Evolutionary conservation across 345 rosid genomes (phyloP), one percentile per base, ranked within the genome.

Genomic region (Capsella bursapastoris): DNA sequence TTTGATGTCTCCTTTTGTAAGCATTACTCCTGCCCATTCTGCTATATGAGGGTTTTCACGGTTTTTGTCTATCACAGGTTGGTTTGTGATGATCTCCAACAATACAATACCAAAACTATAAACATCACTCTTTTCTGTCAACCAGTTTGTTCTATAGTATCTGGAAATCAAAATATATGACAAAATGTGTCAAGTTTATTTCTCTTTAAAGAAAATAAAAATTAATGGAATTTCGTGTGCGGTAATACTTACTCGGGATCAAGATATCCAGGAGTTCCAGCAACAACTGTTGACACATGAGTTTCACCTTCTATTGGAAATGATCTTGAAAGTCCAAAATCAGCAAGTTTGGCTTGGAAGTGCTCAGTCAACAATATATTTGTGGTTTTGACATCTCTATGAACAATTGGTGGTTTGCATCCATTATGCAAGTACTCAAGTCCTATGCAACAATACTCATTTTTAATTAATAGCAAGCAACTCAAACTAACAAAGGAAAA

Each of bases 41-140:
- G 55, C 53, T 43, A 88, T 75, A 55, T 79, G 83, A 0, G 58
- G 40, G 63, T 38, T 64, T 9, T 66, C 79, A 38, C 55, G 71
- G 34, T 14, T 73, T 47, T 68, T 71, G 12, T 70, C 68, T 1
- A 83, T 51, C 40, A 81, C 86, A 0, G 75, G 75, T 44, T 15
- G 70, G 34, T 87, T 82, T 8, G 88, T 86, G 12, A 86, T 74
- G 32, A 86, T 68, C 82, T 84, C 87, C 15, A 88, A 31, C 0
- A 88, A 74, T 25, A 86, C 73, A 40, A 88, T 76, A 5, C 90
- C 87, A 28, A 83, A 88, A 75, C 87, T 83, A 66, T 86, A 88
- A 4, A 88, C 84, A 71, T 86, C 90, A 31, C 85, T 88, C 48
- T 81, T 86, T 57, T 79, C 78, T 1, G 71, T 79, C 12, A 87